These are phyloP conservation scores for Delitschia confertaspora DNA, from an alignment of 495 filamentous ascomycete species.

Conservation along the genomic window DNA sequence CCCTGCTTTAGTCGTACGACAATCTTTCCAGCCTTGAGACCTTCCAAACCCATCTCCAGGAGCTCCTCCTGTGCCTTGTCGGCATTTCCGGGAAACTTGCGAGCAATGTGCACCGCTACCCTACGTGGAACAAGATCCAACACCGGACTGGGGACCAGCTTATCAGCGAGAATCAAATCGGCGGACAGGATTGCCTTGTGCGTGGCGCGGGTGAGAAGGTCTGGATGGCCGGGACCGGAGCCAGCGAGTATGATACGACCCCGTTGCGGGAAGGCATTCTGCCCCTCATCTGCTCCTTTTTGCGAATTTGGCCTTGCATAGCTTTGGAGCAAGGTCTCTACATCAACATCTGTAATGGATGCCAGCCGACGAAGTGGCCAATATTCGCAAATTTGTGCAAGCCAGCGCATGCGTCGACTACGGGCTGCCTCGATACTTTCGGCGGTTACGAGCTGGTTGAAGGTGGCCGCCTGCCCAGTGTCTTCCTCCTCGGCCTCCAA, in stretches of 20 bases:
- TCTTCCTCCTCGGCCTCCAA: slow-evolving; percentile 70
- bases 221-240: slow-evolving; percentile 87
- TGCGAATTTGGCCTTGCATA: slow-evolving; percentile 41
- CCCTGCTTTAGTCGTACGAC: slow-evolving; percentile 92
- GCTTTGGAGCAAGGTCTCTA: slow-evolving; percentile 58
- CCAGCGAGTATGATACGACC: slow-evolving; percentile 83
- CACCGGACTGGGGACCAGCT: slow-evolving; percentile 83
- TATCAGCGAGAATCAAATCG: slow-evolving; percentile 87
- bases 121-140: slow-evolving; percentile 83
- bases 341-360: slow-evolving; percentile 66
- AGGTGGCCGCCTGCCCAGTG: slow-evolving; percentile 71
- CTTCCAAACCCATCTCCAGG: slow-evolving; percentile 65
- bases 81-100: slow-evolving; percentile 96
- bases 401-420: slow-evolving; percentile 80
- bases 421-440: slow-evolving; percentile 65
- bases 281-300: slow-evolving; percentile 8
- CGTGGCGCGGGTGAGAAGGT: slow-evolving; percentile 81
- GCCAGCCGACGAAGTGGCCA: slow-evolving; percentile 85
- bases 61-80: slow-evolving; percentile 89
- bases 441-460: slow-evolving; percentile 73
- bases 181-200: slow-evolving; percentile 75
- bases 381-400: slow-evolving; percentile 96
- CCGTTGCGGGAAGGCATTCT: slow-evolving; percentile 14
- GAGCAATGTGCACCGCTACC: slow-evolving; percentile 81
- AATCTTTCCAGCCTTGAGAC: slow-evolving; percentile 59